Evolutionary conservation across 2,329 filamentous ascomycete genomes (phyloP).

Genomic region (Sclerotiophoma versabilis): DNA sequence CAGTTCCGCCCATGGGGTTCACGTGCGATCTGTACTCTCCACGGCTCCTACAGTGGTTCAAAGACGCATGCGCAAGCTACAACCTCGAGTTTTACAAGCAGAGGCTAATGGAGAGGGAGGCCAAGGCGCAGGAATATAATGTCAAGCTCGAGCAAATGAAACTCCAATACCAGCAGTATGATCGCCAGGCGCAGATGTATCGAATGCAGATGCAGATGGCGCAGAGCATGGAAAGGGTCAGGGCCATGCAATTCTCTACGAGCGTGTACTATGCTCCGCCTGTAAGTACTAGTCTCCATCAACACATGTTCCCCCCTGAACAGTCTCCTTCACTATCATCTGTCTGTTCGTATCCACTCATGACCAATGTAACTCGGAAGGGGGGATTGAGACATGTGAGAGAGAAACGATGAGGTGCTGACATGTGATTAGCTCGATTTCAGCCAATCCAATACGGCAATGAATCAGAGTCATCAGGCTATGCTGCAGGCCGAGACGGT

Average conservation of each 20-base stretch:
- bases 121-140: not conserved
- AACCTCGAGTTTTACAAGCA: conserved; percentile 10
- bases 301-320: too few relatives aligned
- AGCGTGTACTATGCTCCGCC: not conserved
- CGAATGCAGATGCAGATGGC: not conserved
- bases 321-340: too few relatives aligned
- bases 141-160: not conserved
- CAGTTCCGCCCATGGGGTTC: conserved; percentile 3
- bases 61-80: conserved; percentile 14
- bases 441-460: conserved; percentile 11
- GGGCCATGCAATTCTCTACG: not conserved
- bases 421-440: conserved; percentile 17
- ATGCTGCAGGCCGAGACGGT: conserved; percentile 24
- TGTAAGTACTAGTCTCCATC: too few relatives aligned
- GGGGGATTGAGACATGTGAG: too few relatives aligned
- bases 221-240: not conserved
- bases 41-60: conserved; percentile 22
- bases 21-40: conserved; percentile 27
- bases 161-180: not conserved
- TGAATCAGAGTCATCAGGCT: conserved; percentile 20
- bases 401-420: not conserved
- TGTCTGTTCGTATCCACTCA: too few relatives aligned
- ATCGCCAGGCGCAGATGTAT: not conserved
- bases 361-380: too few relatives aligned
- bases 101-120: not conserved